Evolutionary conservation across 176 grass and related monocot species (phyloP).

Genomic region (Zoysia japonica): DNA sequence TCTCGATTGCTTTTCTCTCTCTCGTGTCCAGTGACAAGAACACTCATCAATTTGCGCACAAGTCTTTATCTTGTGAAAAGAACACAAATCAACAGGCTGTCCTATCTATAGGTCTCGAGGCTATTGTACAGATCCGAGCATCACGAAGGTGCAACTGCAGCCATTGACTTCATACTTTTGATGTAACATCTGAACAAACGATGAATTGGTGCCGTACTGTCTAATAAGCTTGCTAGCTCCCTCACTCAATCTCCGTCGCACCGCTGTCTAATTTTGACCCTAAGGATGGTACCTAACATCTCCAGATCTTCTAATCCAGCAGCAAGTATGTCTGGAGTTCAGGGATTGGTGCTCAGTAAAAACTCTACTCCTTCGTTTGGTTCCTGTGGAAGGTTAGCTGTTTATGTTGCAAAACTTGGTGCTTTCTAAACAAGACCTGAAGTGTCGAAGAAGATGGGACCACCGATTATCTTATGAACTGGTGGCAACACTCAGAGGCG

Average conservation of each 20-base stretch:
- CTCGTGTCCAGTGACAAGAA: constrained; percentile 5
- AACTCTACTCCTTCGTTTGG: not conserved
- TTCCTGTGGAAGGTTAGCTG: not conserved
- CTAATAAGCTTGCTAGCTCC: not conserved
- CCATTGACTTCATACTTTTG: constrained; percentile 31
- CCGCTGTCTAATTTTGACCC: too few relatives aligned
- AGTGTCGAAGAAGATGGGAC: not conserved
- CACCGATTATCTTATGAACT: not conserved
- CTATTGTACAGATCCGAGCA: constrained; percentile 11
- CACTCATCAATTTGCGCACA: constrained; percentile 1
- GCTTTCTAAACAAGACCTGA: not conserved
- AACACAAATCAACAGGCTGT: constrained; percentile 28
- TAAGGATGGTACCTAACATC: too few relatives aligned
- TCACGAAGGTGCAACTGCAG: constrained; percentile 7
- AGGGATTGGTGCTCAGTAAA: too few relatives aligned
- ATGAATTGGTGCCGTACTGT: not conserved
- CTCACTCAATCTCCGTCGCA: not conserved
- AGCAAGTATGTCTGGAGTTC: not conserved
- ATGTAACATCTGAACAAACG: constrained; percentile 36
- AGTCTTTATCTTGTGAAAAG: constrained; percentile 31
- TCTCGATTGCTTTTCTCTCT: not conserved
- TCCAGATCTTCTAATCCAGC: not conserved
- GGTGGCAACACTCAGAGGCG: not conserved
- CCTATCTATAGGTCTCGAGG: constrained; percentile 28
- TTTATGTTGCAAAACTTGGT: not conserved